Percentiles rank a stretch among this genome's conserved stretches.
phyloP scores from a whole-genome alignment of 805 yeast genomes.

The Suhomyces xylopsoci region DNA sequence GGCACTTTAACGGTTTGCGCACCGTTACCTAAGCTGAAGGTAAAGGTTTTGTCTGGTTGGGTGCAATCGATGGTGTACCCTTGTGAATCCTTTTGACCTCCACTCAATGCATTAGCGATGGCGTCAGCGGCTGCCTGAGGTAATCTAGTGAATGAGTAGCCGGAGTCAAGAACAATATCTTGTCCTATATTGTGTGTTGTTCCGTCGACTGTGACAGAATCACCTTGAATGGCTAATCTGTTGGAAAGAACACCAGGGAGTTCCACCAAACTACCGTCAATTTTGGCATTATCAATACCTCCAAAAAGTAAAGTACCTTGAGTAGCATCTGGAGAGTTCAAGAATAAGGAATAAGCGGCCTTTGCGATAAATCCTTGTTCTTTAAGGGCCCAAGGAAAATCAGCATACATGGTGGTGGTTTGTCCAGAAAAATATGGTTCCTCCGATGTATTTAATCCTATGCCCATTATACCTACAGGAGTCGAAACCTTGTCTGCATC shows the following conservation, averaged over 20 bases:
- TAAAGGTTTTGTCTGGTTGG: conserved; percentile 7
- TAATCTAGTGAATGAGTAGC: background rate
- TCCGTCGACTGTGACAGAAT: background rate
- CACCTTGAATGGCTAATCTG: conserved; percentile 3
- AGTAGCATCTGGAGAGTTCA: conserved; percentile 5
- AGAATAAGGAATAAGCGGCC: conserved; percentile 11
- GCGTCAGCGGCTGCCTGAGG: background rate
- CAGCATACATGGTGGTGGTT: no score
- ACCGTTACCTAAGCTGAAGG: conserved; percentile 2
- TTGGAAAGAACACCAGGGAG: background rate
- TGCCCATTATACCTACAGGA: no score
- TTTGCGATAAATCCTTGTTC: no score
- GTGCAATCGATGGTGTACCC: no score
- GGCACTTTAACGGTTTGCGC: conserved; percentile 3
- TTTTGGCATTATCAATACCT: conserved; percentile 18
- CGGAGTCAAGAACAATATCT: background rate
- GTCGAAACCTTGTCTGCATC: no score
- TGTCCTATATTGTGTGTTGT: background rate
- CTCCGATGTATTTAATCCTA: no score
- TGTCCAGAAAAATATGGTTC: no score
- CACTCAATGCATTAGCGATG: background rate
- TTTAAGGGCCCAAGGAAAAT: no score
- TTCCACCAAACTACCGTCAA: background rate
- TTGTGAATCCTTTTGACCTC: background rate
- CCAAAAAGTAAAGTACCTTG: conserved; percentile 21